Base-by-base conservation (phyloP, 2,329 filamentous ascomycete species). In the Dryadomyces quercivorus region DNA sequence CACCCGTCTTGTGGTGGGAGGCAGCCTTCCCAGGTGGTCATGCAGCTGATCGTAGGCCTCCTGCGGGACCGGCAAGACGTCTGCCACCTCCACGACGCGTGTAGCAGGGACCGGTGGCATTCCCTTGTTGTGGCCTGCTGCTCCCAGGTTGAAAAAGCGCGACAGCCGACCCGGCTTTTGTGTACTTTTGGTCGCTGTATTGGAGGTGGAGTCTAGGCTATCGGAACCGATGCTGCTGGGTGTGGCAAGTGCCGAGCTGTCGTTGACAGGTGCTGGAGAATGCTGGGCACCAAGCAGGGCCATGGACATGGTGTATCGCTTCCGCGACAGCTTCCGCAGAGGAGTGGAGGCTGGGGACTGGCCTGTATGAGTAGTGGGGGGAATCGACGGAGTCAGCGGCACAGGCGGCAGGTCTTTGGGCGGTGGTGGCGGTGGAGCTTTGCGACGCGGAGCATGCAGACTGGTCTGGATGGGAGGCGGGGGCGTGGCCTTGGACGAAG, bases 161-260 rank as follows among this genome's bases (percentile, higher is more conserved):
- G 70, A 67, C 2, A 75, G 60, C 55, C 67, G 71, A 54, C 65
- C 66, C 1, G 65, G 64, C 43, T 67, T 71, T 53, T 67, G 67
- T 15, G 64, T 55, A 5, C 65, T 64, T 50, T 63, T 31, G 4
- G 4, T 68, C 1, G 66, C 63, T n/a, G 66, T 69, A 52, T 66
- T 71, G 48, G 66, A 55, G 2, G 63, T 56, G 1, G 68, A 69
- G 16, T 52, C 59, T 0, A 67, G 64, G 2, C 57, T 58, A 22
- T 65, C 65, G 2, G 65, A 65, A 12, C 53, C 57, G 1, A 59
- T 56, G 50, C 62, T 67, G 7, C 53, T 57, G 5, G 66, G 66
- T 13, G 63, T 67, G 9, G 61, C 60, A 6, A 61, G 60, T 16
- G 61, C 57, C 5, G 62, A 60, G 36, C 63, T 60, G 9, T 60